Conservation (phyloP, 345 rosid genomes). For the Psidium friedrichsthalianum region DNA sequence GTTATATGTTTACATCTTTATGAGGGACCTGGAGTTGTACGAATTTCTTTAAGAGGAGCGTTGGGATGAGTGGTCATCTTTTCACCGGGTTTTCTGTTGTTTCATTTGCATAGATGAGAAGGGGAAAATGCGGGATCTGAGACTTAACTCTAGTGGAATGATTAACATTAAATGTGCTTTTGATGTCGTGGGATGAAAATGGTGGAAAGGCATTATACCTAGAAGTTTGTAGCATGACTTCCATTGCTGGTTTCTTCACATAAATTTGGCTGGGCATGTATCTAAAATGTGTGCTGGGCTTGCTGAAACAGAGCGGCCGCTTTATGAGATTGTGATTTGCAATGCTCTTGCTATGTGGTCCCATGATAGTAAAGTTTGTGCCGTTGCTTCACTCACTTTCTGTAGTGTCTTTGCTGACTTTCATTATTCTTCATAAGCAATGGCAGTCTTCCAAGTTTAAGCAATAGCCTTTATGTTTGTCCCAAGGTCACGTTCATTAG, state of each 20-base stretch:
- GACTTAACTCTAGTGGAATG: not conserved
- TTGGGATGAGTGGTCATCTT: not conserved
- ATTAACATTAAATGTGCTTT: not conserved
- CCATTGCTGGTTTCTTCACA: not conserved
- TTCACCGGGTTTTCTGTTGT: not conserved
- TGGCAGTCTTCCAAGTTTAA: not conserved
- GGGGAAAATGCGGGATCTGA: not conserved
- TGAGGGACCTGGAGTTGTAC: not conserved
- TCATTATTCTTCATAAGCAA: not conserved
- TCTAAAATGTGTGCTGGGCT: not conserved
- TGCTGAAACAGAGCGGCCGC: not conserved
- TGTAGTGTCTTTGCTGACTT: not conserved
- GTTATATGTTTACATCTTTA: not conserved
- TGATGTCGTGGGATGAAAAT: not conserved
- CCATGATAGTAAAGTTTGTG: not conserved
- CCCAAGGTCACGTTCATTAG: not conserved
- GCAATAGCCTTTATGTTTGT: not conserved
- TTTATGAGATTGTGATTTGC: not conserved
- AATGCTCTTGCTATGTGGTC: conserved; percentile 10
- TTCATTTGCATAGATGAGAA: not conserved
- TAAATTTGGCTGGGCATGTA: not conserved
- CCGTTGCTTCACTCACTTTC: not conserved
- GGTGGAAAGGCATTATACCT: not conserved
- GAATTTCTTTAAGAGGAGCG: not conserved
- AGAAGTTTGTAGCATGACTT: not conserved